phyloP scores from a whole-genome alignment of 805 yeast genomes.

The Blastobotrys parvus region DNA sequence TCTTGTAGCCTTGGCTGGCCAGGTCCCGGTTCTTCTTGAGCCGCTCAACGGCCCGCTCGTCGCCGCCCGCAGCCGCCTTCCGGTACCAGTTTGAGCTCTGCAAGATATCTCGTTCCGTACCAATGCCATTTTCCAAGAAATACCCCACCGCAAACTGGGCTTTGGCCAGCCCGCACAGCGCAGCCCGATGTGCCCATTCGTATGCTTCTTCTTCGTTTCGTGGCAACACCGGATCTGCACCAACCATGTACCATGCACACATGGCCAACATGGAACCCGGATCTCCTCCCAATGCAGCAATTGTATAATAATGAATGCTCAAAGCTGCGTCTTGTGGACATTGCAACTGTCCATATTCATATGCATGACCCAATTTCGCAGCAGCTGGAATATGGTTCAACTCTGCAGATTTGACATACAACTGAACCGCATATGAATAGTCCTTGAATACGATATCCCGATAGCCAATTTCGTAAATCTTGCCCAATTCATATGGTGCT shows the following conservation, averaged over 20 bases:
- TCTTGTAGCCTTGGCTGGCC: neutral
- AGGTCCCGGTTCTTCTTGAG: conserved; percentile 12
- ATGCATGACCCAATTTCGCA: conserved; percentile 68
- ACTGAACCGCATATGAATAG: conserved; percentile 70
- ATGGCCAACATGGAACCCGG: conserved; percentile 83
- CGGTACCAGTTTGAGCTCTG: conserved; percentile 69
- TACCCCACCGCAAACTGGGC: conserved; percentile 83
- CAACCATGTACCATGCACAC: conserved; percentile 95
- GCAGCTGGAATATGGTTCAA: conserved; percentile 80
- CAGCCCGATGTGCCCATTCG: conserved; percentile 91
- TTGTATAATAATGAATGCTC: conserved; percentile 86
- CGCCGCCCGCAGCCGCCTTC: conserved; percentile 59
- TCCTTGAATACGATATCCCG: conserved; percentile 82
- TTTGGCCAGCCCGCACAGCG: conserved; percentile 60
- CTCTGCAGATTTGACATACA: conserved; percentile 82
- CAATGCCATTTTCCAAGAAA: conserved; percentile 81
- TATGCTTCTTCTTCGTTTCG: conserved; percentile 79
- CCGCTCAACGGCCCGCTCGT: conserved; percentile 39
- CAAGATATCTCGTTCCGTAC: conserved; percentile 51
- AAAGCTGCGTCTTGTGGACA: conserved; percentile 73
- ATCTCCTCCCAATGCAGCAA: conserved; percentile 85
- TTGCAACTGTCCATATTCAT: conserved; percentile 64
- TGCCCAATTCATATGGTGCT: conserved; percentile 91
- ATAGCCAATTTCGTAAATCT: conserved; percentile 76
- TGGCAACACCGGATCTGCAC: conserved; percentile 74